Conservation (phyloP, 345 rosid species). For the Eucalyptus brandiana region DNA sequence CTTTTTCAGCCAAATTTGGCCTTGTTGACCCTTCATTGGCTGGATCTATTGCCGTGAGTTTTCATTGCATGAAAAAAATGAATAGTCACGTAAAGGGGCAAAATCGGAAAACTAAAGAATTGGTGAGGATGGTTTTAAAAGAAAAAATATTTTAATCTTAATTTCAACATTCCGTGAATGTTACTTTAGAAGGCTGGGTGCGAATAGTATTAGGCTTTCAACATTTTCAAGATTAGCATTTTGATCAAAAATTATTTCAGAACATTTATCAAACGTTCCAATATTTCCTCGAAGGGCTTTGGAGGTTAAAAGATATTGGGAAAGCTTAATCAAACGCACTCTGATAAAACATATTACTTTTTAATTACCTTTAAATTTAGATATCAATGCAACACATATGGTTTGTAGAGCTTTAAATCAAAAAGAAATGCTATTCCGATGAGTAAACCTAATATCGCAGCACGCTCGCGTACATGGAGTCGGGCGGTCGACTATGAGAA, state of each 20-base stretch:
- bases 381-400: neutral
- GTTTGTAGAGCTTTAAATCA: neutral
- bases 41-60: fast-evolving
- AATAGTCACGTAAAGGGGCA: too few species aligned
- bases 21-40: too few species aligned
- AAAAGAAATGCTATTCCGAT: neutral
- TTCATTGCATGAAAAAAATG: too few species aligned
- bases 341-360: neutral
- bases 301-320: too few species aligned
- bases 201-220: fast-evolving
- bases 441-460: neutral
- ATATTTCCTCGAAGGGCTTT: fast-evolving
- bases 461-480: neutral
- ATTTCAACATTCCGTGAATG: fast-evolving
- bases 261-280: fast-evolving
- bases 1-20: fast-evolving
- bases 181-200: too few species aligned
- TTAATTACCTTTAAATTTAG: neutral
- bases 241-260: too few species aligned
- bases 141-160: too few species aligned
- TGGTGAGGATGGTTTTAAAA: too few species aligned
- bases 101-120: too few species aligned
- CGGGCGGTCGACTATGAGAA: neutral
- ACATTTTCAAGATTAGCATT: too few species aligned
- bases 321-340: too few species aligned